These are phyloP conservation scores for Melaleuca quinquenervia DNA, from an alignment of 345 rosid genomes.

Conservation along the genomic window DNA sequence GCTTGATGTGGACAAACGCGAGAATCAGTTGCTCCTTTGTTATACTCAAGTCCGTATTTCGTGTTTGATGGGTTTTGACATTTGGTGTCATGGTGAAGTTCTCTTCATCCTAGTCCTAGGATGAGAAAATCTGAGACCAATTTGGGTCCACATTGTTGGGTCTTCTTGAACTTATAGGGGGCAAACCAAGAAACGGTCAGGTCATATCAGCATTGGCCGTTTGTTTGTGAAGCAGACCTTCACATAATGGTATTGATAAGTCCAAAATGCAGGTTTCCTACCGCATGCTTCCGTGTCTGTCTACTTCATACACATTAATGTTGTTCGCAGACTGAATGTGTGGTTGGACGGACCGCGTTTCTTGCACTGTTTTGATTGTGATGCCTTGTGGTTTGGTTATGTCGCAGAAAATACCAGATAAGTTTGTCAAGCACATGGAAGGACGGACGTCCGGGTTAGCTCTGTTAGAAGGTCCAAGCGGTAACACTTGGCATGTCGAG, in stretches of 20 bases:
- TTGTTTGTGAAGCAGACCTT: background rate
- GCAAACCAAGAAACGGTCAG: background rate
- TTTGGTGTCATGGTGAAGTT: background rate
- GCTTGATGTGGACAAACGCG: background rate
- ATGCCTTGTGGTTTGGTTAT: background rate
- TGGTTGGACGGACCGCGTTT: background rate
- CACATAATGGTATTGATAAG: background rate
- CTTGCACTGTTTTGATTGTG: background rate
- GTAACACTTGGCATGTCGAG: conserved; percentile 32
- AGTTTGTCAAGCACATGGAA: conserved; percentile 29
- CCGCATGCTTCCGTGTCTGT: background rate
- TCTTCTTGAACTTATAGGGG: background rate
- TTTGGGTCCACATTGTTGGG: background rate
- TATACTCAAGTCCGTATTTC: background rate
- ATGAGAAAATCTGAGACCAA: background rate
- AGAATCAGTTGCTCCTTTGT: background rate
- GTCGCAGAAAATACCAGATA: conserved; percentile 35
- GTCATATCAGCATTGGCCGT: background rate
- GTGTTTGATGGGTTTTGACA: background rate
- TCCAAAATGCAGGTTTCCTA: background rate
- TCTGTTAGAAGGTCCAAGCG: conserved; percentile 43
- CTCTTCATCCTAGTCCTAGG: background rate
- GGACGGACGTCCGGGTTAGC: conserved; percentile 23
- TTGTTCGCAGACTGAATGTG: background rate
- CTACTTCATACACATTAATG: background rate